These are phyloP conservation scores for Aphelidium insulamus DNA, from an alignment of 371 early-diverging fungal species.

Conservation along the genomic window DNA sequence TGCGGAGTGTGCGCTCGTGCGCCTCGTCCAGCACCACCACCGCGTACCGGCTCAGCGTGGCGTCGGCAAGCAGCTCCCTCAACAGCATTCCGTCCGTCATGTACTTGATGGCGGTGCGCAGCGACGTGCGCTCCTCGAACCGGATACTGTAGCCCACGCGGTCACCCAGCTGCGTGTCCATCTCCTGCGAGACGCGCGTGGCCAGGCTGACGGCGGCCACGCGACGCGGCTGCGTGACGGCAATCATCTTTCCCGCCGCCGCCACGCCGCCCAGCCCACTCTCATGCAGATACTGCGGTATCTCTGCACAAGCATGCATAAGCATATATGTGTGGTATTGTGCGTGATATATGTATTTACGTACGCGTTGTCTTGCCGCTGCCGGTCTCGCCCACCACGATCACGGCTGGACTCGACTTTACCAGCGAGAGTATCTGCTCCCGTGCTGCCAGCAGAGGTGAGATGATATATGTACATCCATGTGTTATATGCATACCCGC, in stretches of 20 bases:
- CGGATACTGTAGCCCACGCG: constrained; percentile 84
- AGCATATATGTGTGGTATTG: background rate
- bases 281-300: constrained; percentile 72
- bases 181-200: constrained; percentile 75
- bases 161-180: constrained; percentile 46
- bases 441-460: too few species aligned
- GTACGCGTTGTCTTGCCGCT: constrained; percentile 36
- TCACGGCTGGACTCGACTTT: too few species aligned
- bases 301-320: constrained; percentile 19
- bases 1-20: constrained; percentile 91
- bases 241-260: constrained; percentile 35
- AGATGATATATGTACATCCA: too few species aligned
- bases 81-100: constrained; percentile 97
- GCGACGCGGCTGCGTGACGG: constrained; percentile 88
- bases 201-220: constrained; percentile 96
- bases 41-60: constrained; percentile 47
- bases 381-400: constrained; percentile 40
- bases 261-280: constrained; percentile 29
- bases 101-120: constrained; percentile 69
- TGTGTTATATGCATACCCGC: too few species aligned
- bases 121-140: constrained; percentile 78
- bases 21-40: constrained; percentile 93
- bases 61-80: constrained; percentile 73
- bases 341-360: constrained; percentile 1
- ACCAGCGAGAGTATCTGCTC: too few species aligned